These are phyloP conservation scores for Begonia fuchsioides DNA, from an alignment of 306 rosid genomes.

Conservation along the genomic window DNA sequence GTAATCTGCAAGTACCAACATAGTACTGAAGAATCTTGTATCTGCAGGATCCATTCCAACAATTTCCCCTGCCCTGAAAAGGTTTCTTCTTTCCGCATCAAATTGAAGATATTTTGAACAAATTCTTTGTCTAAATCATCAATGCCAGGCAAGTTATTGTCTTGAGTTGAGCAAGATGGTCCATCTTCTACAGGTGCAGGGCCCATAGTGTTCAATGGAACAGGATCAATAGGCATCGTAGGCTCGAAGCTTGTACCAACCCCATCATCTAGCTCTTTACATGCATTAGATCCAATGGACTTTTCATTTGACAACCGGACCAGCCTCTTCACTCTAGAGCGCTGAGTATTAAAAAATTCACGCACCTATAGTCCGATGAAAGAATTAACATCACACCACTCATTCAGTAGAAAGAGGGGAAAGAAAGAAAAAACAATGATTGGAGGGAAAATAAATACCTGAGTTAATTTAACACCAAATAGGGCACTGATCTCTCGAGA, in stretches of 20 bases:
- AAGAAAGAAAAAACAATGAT: neutral
- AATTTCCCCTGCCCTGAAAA: constrained; percentile 86
- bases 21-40: constrained; percentile 68
- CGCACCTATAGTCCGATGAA: constrained; percentile 48
- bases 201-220: constrained; percentile 40
- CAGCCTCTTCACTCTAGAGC: constrained; percentile 69
- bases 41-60: constrained; percentile 82
- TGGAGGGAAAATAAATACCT: constrained; percentile 48
- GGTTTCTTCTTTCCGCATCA: constrained; percentile 81
- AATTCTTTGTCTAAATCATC: constrained; percentile 66
- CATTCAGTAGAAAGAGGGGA: neutral
- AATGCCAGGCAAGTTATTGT: constrained; percentile 41
- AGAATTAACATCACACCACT: constrained; percentile 6
- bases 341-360: constrained; percentile 74
- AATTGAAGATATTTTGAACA: constrained; percentile 62
- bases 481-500: constrained; percentile 84
- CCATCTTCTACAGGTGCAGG: constrained; percentile 48
- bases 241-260: constrained; percentile 28
- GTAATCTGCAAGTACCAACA: constrained; percentile 52
- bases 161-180: constrained; percentile 55
- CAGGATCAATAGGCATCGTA: constrained; percentile 31
- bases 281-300: constrained; percentile 31
- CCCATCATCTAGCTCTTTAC: constrained; percentile 28
- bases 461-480: constrained; percentile 76
- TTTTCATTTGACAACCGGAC: constrained; percentile 72